phyloP scores from a whole-genome alignment of 129 eudicot genomes.

The Rutidosis leptorrhynchoides region DNA sequence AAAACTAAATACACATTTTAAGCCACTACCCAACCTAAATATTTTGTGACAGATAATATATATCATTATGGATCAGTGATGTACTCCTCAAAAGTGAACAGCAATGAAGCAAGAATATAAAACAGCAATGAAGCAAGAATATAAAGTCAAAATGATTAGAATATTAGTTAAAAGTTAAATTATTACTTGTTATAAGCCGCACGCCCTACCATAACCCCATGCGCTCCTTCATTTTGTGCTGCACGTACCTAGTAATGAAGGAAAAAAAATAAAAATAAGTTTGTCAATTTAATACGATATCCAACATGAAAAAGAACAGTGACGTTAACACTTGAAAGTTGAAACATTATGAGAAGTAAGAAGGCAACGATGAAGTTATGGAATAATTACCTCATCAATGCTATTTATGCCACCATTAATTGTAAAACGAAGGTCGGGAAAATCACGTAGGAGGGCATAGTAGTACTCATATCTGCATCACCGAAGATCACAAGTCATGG shows the following conservation, averaged over 20 bases:
- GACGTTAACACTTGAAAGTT: not conserved
- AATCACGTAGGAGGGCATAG: slow-evolving; percentile 91
- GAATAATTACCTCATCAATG: slow-evolving; percentile 62
- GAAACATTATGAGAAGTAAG: not conserved
- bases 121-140: slow-evolving; percentile 6
- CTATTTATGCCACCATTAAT: slow-evolving; percentile 90
- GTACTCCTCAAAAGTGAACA: not conserved
- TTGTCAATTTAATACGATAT: not conserved
- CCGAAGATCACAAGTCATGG: slow-evolving; percentile 8
- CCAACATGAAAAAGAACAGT: not conserved
- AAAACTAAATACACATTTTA: not conserved
- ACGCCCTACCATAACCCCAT: slow-evolving; percentile 98
- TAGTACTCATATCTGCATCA: slow-evolving; percentile 77
- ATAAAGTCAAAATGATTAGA: not conserved
- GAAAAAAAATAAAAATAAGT: slow-evolving; percentile 17
- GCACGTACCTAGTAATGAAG: slow-evolving; percentile 60
- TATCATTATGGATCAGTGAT: not conserved
- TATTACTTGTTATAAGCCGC: slow-evolving; percentile 77
- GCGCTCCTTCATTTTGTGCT: slow-evolving; percentile 84
- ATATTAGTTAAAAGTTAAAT: slow-evolving; percentile 4
- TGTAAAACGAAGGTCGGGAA: slow-evolving; percentile 87
- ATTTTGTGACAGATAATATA: not conserved
- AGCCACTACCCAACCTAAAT: not conserved
- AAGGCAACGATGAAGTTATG: not conserved
- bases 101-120: too few species aligned